These are phyloP conservation scores for Trichaptum fuscoviolaceum DNA, from an alignment of 768 basidiomycete genomes.

Conservation along the genomic window DNA sequence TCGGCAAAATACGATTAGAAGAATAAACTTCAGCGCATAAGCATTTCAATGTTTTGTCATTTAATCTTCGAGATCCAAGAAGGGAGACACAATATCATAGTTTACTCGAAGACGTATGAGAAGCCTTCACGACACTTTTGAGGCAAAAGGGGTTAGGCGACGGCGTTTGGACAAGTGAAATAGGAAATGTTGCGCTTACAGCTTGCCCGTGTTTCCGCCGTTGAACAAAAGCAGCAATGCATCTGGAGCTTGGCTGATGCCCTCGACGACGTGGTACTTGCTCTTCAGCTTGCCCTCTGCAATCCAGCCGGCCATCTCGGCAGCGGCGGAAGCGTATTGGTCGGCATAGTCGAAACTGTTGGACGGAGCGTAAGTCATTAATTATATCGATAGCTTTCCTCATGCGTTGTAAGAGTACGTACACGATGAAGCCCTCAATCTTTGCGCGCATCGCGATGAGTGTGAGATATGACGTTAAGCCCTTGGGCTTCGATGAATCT, in stretches of 20 bases:
- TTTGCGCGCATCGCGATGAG: conserved; percentile 75
- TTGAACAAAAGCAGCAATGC: conserved; percentile 68
- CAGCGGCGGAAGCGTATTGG: conserved; percentile 52
- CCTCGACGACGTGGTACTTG: conserved; percentile 75
- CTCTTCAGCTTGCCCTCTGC: conserved; percentile 68
- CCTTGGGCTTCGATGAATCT: conserved; percentile 59
- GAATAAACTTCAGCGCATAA: background rate
- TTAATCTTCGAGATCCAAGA: background rate
- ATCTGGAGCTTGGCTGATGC: conserved; percentile 65
- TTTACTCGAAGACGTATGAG: conserved; percentile 20
- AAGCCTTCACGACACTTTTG: conserved; percentile 53
- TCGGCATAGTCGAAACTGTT: conserved; percentile 68
- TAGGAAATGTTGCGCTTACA: conserved; percentile 31
- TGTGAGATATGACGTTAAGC: conserved; percentile 59
- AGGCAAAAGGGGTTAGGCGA: background rate
- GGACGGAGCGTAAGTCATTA: background rate
- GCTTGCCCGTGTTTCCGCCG: conserved; percentile 77
- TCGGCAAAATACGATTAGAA: too few relatives aligned
- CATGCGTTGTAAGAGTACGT: conserved; percentile 19
- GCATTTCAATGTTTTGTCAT: too few relatives aligned
- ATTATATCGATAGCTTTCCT: background rate
- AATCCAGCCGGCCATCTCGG: conserved; percentile 53
- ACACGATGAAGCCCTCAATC: conserved; percentile 84
- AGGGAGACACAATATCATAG: background rate
- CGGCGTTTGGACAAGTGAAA: background rate